phyloP scores from a whole-genome alignment of 768 basidiomycete species.

The Lentinula sp. region DNA sequence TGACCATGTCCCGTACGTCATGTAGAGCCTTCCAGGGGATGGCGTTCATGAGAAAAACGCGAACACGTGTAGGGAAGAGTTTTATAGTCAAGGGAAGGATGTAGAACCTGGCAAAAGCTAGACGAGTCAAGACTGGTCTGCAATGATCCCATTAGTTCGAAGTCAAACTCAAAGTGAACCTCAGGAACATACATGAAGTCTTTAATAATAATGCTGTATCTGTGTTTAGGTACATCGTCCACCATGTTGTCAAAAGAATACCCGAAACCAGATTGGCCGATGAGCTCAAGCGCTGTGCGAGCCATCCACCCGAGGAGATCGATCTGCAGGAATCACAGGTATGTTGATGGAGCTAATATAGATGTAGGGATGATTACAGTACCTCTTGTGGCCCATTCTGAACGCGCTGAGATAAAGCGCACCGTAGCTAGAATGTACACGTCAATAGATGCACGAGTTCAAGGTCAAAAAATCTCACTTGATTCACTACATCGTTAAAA shows the following conservation, averaged over 20 bases:
- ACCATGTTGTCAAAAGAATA: slow-evolving; percentile 27
- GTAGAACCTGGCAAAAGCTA: slow-evolving; percentile 8
- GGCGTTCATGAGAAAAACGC: slow-evolving; percentile 24
- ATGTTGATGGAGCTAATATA: neutral
- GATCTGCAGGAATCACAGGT: slow-evolving; percentile 9
- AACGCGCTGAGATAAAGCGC: neutral
- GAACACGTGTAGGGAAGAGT: slow-evolving; percentile 20
- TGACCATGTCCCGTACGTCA: slow-evolving; percentile 24
- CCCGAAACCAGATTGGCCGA: slow-evolving; percentile 31
- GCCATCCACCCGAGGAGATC: slow-evolving; percentile 28
- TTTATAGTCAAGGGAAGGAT: slow-evolving; percentile 18
- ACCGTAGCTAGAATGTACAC: neutral
- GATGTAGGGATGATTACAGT: slow-evolving; percentile 8
- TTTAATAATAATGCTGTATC: slow-evolving; percentile 9
- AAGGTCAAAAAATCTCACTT: neutral
- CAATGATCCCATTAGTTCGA: neutral
- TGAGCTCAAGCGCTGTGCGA: slow-evolving; percentile 30
- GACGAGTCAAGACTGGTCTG: neutral
- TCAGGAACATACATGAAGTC: slow-evolving; percentile 10
- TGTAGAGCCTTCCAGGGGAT: slow-evolving; percentile 26
- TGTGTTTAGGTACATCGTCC: slow-evolving; percentile 12
- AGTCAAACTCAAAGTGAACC: too few relatives aligned
- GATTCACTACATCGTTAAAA: neutral
- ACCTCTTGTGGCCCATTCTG: slow-evolving; percentile 4
- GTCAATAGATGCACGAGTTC: neutral